Percentiles rank a stretch among this genome's conserved stretches.
Conservation (phyloP, 2,329 filamentous ascomycete species). For the Colletotrichum plurivorum region DNA sequence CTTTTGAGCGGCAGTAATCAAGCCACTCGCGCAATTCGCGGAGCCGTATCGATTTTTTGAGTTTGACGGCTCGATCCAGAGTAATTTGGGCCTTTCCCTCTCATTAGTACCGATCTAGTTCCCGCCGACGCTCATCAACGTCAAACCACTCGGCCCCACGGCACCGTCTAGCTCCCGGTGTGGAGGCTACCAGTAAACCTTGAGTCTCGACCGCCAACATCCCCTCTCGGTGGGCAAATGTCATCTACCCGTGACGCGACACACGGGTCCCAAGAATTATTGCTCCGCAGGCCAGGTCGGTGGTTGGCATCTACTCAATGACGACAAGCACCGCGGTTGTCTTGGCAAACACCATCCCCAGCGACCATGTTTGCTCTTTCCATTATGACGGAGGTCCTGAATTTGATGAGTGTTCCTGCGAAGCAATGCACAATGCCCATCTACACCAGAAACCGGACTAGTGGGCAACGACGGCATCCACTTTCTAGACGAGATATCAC, state of each 20-base stretch:
- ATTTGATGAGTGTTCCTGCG: slow-evolving; percentile 5
- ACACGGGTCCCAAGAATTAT: neutral
- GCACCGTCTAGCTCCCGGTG: slow-evolving; percentile 19
- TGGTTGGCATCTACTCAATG: neutral
- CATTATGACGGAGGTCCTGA: neutral
- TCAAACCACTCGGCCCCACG: slow-evolving; percentile 35
- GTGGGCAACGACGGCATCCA: slow-evolving; percentile 1
- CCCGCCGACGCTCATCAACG: slow-evolving; percentile 23
- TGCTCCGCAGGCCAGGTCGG: neutral
- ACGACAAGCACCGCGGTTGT: slow-evolving; percentile 13
- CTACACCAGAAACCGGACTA: slow-evolving; percentile 1
- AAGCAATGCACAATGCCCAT: slow-evolving; percentile 1
- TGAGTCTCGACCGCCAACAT: neutral
- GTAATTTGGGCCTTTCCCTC: slow-evolving; percentile 1
- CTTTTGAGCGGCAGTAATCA: neutral
- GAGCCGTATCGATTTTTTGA: neutral
- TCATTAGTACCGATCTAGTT: slow-evolving; percentile 27
- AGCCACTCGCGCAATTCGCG: slow-evolving; percentile 8
- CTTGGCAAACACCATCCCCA: neutral
- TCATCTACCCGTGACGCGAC: slow-evolving; percentile 29
- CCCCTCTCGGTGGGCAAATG: neutral
- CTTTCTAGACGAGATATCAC: slow-evolving; percentile 11
- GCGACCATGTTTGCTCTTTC: slow-evolving; percentile 16
- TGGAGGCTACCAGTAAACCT: slow-evolving; percentile 18
- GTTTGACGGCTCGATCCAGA: slow-evolving; percentile 5